Evolutionary conservation across 2,329 filamentous ascomycete species (phyloP).

Genomic region (Hypocrella siamensis): DNA sequence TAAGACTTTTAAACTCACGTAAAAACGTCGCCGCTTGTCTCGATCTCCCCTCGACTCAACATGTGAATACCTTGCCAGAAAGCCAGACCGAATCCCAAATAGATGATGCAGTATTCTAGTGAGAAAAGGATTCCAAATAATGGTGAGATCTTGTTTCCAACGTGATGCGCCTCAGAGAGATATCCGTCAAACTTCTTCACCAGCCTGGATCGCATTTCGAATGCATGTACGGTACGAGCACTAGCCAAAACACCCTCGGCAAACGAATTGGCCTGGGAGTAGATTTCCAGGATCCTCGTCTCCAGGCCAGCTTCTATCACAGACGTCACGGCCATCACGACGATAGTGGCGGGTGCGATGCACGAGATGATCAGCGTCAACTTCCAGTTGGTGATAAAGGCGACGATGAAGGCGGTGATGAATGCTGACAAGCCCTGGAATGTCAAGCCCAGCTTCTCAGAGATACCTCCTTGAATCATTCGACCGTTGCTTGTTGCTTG

Average conservation of each 20-base stretch:
- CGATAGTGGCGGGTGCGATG: constrained; percentile 11
- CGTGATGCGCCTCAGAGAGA: constrained; percentile 17
- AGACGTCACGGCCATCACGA: constrained; percentile 15
- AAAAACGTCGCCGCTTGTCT: constrained; percentile 21
- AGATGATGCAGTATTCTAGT: constrained; percentile 23
- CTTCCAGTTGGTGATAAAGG: constrained; percentile 26
- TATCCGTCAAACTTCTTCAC: constrained; percentile 22
- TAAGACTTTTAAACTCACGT: constrained; percentile 18
- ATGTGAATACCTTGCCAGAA: constrained; percentile 29
- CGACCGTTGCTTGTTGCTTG: constrained; percentile 29
- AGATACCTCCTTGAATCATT: constrained; percentile 23
- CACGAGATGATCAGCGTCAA: constrained; percentile 23
- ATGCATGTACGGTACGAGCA: constrained; percentile 25
- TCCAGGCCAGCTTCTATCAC: constrained; percentile 14
- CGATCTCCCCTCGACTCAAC: constrained; percentile 19
- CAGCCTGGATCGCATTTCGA: constrained; percentile 22
- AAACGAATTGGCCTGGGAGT: constrained; percentile 18
- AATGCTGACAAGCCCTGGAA: constrained; percentile 23
- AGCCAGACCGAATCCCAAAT: constrained; percentile 24
- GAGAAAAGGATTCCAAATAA: constrained; percentile 23
- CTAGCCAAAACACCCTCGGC: constrained; percentile 21
- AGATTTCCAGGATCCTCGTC: constrained; percentile 17
- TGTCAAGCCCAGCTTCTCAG: constrained; percentile 23
- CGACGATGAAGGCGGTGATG: constrained; percentile 21
- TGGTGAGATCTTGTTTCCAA: constrained; percentile 22